Evolutionary conservation across 306 rosid species (phyloP).

Genomic region (Boehmeria nivea): DNA sequence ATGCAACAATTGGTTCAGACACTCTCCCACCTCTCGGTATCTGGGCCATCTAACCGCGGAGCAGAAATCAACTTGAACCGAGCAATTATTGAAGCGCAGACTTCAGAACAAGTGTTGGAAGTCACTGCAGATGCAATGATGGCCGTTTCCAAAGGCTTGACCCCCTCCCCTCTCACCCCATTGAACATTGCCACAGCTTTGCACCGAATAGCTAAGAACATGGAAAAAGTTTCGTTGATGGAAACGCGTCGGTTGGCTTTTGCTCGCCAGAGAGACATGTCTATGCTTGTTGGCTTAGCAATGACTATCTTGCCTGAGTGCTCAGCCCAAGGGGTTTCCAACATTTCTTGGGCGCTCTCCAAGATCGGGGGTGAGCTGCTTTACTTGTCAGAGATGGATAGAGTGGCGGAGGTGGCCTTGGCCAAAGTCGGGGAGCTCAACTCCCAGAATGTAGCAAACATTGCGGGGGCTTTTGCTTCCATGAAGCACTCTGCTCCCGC

Average conservation of each 20-base stretch:
- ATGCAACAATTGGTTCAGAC: constrained; percentile 54
- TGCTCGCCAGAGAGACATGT: constrained; percentile 88
- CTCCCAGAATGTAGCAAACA: constrained; percentile 85
- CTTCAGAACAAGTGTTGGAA: constrained; percentile 78
- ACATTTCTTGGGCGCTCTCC: constrained; percentile 86
- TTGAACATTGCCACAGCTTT: constrained; percentile 87
- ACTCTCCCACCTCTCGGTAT: constrained; percentile 47
- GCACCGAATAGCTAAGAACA: constrained; percentile 89
- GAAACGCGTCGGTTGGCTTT: constrained; percentile 69
- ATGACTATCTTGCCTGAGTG: constrained; percentile 81
- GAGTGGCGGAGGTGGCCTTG: constrained; percentile 81
- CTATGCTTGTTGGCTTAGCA: constrained; percentile 79
- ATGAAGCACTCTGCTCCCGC: constrained; percentile 86
- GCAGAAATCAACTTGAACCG: constrained; percentile 75
- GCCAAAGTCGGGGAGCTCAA: constrained; percentile 69
- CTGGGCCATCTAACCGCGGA: constrained; percentile 68
- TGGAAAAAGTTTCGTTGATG: constrained; percentile 75
- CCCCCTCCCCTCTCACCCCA: constrained; percentile 89
- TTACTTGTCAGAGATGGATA: constrained; percentile 89
- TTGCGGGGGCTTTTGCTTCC: constrained; percentile 89
- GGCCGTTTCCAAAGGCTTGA: constrained; percentile 83
- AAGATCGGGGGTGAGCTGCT: constrained; percentile 88
- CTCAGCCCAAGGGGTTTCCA: constrained; percentile 86
- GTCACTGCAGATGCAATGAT: constrained; percentile 57
- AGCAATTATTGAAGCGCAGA: constrained; percentile 65